Evolutionary conservation across 2,329 filamentous ascomycete species (phyloP).

Genomic region (Exophiala dermatitidis): DNA sequence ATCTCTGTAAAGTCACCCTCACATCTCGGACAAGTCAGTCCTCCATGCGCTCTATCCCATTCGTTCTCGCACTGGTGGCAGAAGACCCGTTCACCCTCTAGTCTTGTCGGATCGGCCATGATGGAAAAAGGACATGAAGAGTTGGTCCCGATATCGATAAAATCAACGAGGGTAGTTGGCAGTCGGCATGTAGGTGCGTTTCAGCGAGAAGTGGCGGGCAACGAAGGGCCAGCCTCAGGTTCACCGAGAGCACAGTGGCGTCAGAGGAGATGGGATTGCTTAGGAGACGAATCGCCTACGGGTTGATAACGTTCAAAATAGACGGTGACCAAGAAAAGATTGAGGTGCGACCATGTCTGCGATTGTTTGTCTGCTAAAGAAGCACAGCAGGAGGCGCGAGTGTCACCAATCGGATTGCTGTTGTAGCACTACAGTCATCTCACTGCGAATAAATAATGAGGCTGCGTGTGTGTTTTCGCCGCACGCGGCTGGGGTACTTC

Average conservation of each 20-base stretch:
- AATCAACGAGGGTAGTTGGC: neutral
- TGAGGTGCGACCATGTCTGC: too few species aligned
- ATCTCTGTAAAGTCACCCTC: conserved; percentile 75
- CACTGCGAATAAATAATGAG: too few species aligned
- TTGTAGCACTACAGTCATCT: neutral
- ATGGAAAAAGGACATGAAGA: neutral
- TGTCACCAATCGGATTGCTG: neutral
- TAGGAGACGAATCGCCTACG: too few species aligned
- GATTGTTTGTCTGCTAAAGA: neutral
- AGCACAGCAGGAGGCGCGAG: neutral
- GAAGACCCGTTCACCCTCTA: conserved; percentile 64
- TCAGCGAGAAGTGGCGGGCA: neutral
- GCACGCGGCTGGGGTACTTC: too few species aligned
- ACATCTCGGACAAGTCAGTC: conserved; percentile 70
- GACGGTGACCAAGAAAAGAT: too few species aligned
- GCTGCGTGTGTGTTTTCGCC: too few species aligned
- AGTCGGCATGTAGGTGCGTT: neutral
- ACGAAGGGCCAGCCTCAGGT: neutral
- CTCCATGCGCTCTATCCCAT: conserved; percentile 68
- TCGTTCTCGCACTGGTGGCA: conserved; percentile 77
- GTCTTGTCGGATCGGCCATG: conserved; percentile 32
- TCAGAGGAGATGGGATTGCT: neutral
- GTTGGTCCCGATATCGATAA: neutral
- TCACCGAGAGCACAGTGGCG: neutral
- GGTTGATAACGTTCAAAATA: too few species aligned